Percentiles rank a stretch among this genome's conserved stretches.
phyloP scores from a whole-genome alignment of 2,329 filamentous ascomycete species.

The Pyricularia grisea region DNA sequence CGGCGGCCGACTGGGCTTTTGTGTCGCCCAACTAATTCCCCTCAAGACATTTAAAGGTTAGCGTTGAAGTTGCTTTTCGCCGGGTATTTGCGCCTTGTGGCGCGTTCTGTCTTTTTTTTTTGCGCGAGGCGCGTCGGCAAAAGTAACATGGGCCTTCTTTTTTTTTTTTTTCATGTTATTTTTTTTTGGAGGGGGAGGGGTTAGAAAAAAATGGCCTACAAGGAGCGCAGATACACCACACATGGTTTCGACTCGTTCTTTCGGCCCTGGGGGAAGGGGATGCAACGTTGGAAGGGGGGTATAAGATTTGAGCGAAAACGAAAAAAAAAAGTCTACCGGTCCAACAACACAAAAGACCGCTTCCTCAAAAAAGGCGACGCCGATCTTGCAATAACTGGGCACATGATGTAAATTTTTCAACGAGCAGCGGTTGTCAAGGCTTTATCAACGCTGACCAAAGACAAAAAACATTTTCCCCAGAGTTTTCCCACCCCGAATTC shows the following conservation, averaged over 20 bases:
- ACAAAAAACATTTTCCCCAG: background rate
- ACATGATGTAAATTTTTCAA: background rate
- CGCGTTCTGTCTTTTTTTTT: background rate
- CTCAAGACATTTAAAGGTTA: background rate
- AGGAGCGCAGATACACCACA: background rate
- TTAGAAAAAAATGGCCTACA: background rate
- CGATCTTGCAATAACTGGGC: background rate
- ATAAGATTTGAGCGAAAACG: background rate
- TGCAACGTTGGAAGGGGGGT: background rate
- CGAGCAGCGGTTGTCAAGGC: background rate
- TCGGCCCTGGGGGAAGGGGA: background rate
- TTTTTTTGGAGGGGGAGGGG: background rate
- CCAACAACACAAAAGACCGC: background rate
- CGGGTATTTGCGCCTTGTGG: background rate
- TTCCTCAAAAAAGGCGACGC: background rate
- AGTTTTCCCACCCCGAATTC: constrained; percentile 1
- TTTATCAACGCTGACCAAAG: background rate
- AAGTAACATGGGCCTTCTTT: background rate
- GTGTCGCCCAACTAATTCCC: background rate
- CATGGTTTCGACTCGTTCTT: background rate
- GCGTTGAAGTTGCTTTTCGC: background rate
- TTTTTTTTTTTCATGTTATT: background rate
- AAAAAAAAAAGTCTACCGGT: background rate
- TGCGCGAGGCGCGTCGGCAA: background rate
- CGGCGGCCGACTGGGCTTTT: constrained; percentile 22